Base-by-base conservation (phyloP, 345 rosid genomes). In the Ceriops tagal region DNA sequence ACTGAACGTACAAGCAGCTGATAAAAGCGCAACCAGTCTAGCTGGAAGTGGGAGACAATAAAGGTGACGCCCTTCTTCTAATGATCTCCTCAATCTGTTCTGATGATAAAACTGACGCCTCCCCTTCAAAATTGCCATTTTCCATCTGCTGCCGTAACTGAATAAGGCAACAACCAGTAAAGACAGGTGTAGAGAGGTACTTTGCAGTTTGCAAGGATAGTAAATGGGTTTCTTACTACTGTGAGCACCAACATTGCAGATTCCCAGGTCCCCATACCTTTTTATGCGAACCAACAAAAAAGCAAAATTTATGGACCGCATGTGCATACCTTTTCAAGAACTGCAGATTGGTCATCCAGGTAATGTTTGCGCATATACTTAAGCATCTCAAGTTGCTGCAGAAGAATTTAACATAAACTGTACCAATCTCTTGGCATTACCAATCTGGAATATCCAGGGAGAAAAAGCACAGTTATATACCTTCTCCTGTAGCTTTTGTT, bases 381-480 rank as follows among this genome's bases (percentile, higher is more conserved):
- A 11, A 91, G 85, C 98, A 93, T 89, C 88, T 87, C 92, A 72
- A 91, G 79, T 83, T 93, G 93, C 97, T 89, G 82, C 74, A 80
- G 20, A 53, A 55, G 52, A 21, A 51, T 43, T 27, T 20, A 34
- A 46, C 19, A 19, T 30, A 22, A 32, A 22, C 21, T 22, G 24
- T 57, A 43, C 49, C 18, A 13, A 43, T 43, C 18, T 43, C 49
- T 61, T 32, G 32, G 49, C 64, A 66, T 11, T 8, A 73, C 13
- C 30, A 9, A 47, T 1, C 52, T 43, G 31, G 53, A 67, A 43
- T 6, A 15, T 64, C 10, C 9, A 56, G 19, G 57, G 5, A 49
- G 57, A 39, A 59, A 8, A 8, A 4, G 30, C 59, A 1, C 16
- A 39, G 20, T 52, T 26, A 34, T 20, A 3, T 46, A 85, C 97